Conservation (phyloP, 495 filamentous ascomycete genomes). For the Annulohypoxylon moriforme region DNA sequence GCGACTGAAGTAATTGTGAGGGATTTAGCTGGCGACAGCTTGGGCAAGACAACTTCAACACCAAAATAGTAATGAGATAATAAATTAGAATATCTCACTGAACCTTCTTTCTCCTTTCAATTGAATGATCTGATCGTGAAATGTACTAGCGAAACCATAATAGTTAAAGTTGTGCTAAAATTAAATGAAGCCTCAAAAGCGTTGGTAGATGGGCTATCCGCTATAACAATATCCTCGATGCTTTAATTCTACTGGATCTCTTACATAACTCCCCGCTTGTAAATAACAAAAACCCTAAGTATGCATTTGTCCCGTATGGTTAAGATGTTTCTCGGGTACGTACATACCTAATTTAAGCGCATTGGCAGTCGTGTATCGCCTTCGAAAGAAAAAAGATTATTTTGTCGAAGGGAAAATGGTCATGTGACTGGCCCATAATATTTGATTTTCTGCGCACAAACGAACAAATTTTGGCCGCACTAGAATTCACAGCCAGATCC, state of each 20-base stretch:
- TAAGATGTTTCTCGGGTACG: background rate
- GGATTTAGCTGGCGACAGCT: background rate
- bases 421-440: conserved; percentile 38
- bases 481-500: conserved; percentile 49
- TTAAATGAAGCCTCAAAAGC: background rate
- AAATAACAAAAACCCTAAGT: background rate
- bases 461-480: conserved; percentile 49
- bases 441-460: conserved; percentile 47
- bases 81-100: background rate
- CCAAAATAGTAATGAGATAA: background rate
- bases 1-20: conserved; percentile 7
- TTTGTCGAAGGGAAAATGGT: conserved; percentile 9
- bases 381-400: conserved; percentile 9
- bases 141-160: background rate
- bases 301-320: background rate
- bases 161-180: background rate
- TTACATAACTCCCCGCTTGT: too few species aligned
- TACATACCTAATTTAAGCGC: background rate
- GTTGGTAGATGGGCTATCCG: background rate
- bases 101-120: background rate
- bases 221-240: background rate
- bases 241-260: background rate
- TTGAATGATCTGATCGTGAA: background rate
- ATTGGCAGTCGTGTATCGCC: background rate
- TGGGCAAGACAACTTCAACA: background rate